A percentile compares a stretch with the other conserved stretches of the same genome.
These are phyloP conservation scores for Elsinoe arachidis DNA, from an alignment of 2,329 filamentous ascomycete genomes.

Conservation along the genomic window DNA sequence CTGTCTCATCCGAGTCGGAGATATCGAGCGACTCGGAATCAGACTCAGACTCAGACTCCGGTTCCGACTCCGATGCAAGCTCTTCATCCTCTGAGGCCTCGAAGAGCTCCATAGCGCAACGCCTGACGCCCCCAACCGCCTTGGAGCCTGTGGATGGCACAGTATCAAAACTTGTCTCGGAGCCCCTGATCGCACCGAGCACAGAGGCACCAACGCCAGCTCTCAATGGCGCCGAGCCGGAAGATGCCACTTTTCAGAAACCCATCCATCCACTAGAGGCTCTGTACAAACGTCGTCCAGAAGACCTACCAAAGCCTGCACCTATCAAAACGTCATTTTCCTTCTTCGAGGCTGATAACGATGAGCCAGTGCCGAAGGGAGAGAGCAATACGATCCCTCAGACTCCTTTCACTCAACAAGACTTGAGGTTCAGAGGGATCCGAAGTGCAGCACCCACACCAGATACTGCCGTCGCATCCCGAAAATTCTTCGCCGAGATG, in stretches of 20 bases:
- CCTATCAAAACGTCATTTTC: conserved; percentile 57
- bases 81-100: background rate
- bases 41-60: conserved; percentile 10
- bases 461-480: conserved; percentile 72
- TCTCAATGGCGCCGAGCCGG: background rate
- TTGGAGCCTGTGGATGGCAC: background rate
- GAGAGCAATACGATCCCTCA: conserved; percentile 43
- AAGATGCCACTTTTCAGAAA: conserved; percentile 19
- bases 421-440: conserved; percentile 64
- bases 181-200: background rate
- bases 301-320: conserved; percentile 35
- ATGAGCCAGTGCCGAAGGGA: conserved; percentile 21
- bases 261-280: conserved; percentile 79
- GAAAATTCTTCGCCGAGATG: conserved; percentile 50
- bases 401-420: conserved; percentile 74
- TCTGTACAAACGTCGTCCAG: conserved; percentile 65
- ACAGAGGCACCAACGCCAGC: conserved; percentile 16
- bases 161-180: background rate
- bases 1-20: background rate
- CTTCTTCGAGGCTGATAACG: conserved; percentile 56
- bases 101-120: background rate
- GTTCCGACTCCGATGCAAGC: background rate
- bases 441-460: conserved; percentile 90
- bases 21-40: conserved; percentile 4
- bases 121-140: background rate